Conservation (phyloP, 805 yeast genomes). For the Maudiozyma pseudohumilis region DNA sequence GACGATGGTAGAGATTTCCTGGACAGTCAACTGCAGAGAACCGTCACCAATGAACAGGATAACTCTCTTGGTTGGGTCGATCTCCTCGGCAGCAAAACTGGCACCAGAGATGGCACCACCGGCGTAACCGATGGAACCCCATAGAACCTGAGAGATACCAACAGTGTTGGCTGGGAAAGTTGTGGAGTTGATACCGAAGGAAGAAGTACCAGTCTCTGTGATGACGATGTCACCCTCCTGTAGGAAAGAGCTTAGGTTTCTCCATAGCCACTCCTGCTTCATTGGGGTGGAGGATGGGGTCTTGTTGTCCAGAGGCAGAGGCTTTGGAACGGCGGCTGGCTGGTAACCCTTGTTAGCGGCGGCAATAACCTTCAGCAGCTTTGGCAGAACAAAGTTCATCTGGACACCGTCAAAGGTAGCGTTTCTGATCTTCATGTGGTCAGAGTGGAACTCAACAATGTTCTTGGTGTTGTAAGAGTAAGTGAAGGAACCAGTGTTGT, state of each 20-base stretch:
- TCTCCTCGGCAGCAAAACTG: slow-evolving; percentile 51
- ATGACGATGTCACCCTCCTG: slow-evolving; percentile 53
- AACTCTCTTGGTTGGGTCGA: slow-evolving; percentile 49
- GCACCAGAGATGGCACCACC: slow-evolving; percentile 60
- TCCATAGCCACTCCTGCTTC: slow-evolving; percentile 61
- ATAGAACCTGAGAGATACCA: slow-evolving; percentile 61
- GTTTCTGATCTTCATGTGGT: slow-evolving; percentile 54
- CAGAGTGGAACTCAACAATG: slow-evolving; percentile 68
- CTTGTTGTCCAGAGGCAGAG: not conserved
- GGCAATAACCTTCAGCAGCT: slow-evolving; percentile 31
- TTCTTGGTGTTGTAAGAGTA: slow-evolving; percentile 62
- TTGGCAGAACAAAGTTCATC: slow-evolving; percentile 46
- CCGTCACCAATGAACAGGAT: slow-evolving; percentile 64
- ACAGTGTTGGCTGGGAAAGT: slow-evolving; percentile 49
- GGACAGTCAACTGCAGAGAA: slow-evolving; percentile 61
- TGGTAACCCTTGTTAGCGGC: slow-evolving; percentile 32
- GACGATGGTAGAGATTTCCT: slow-evolving; percentile 58
- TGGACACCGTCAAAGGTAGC: slow-evolving; percentile 62
- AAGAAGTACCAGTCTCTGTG: slow-evolving; percentile 65
- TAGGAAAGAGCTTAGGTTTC: slow-evolving; percentile 48
- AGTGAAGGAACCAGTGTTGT: slow-evolving; percentile 79
- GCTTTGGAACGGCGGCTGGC: slow-evolving; percentile 45
- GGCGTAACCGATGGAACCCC: slow-evolving; percentile 66
- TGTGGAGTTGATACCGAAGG: slow-evolving; percentile 56
- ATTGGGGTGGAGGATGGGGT: slow-evolving; percentile 35